Base-by-base conservation (phyloP, 495 filamentous ascomycete genomes). In the Glonium stellatum region DNA sequence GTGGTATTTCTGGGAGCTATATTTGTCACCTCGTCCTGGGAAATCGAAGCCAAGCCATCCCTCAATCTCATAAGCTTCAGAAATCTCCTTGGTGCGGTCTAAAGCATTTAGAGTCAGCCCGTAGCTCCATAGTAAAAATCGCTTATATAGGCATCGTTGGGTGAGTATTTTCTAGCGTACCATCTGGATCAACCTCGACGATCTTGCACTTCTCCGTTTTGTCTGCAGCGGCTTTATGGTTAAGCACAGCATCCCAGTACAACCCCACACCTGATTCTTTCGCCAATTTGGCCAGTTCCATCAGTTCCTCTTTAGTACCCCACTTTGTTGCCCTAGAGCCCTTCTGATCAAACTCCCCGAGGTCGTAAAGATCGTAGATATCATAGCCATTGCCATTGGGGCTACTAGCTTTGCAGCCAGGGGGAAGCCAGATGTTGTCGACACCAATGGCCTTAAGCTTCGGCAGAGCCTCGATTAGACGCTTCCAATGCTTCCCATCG, bases 341-440 rank as follows among this genome's bases (percentile, higher is more conserved):
- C 63, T 89, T 88, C 63, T 89, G 87, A 64, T 89, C 80, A 63
- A 89, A 90, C 65, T 90, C 87, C 36, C 87, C 87, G 22, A 89
- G 70, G 55, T 90, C 87, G 63, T 86, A 90, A 4, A 90, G 71
- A 64, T 90, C 86, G 58, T 90, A 89, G 65, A 87, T 79, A 69
- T 89, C 87, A 67, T 89, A 89, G n/a, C 87, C 87, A 64, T 87
- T 88, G 11, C 84, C 82, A 4, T 78, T 63, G 1, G 79, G 78
- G 41, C 76, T 82, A 64, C 80, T 80, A 1, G 79, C 84, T 70
- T 89, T 91, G 72, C 87, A 89, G 57, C 79, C 87, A 0, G 87
- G 87, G 5, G 87, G 86, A 8, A 89, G 77, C 85, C 87, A 89
- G 34, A 89, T 76, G 64, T 79, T 81, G 67, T 84, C 79, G 53